A percentile compares a stretch with the other conserved stretches of the same genome.
phyloP scores from a whole-genome alignment of 2,329 filamentous ascomycete genomes.

The Botrytis byssoidea region DNA sequence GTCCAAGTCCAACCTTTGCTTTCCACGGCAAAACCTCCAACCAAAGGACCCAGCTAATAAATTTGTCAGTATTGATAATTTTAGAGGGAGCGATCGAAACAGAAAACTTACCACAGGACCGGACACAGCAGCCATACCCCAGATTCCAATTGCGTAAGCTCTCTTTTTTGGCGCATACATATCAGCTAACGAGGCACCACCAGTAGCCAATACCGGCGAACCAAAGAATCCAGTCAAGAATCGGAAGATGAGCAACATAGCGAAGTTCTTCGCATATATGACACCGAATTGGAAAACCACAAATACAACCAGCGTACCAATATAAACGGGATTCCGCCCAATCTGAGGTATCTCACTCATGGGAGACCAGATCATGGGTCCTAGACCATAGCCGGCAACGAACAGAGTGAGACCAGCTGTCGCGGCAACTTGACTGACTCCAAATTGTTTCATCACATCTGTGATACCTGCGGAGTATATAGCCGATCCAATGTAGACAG shows the following conservation, averaged over 20 bases:
- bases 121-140: conserved; percentile 49
- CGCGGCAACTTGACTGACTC: conserved; percentile 51
- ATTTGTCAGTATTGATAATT: background rate
- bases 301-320: conserved; percentile 65
- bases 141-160: conserved; percentile 57
- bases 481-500: conserved; percentile 52
- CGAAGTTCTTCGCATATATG: conserved; percentile 50
- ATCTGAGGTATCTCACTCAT: conserved; percentile 64
- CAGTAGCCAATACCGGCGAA: conserved; percentile 60
- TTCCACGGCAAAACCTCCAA: conserved; percentile 58
- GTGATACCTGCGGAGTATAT: conserved; percentile 48
- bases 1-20: conserved; percentile 60
- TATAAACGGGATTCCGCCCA: conserved; percentile 66
- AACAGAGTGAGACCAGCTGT: conserved; percentile 60
- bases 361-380: conserved; percentile 64
- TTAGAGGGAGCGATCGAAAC: background rate
- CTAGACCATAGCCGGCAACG: conserved; percentile 60
- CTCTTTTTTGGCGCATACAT: conserved; percentile 51
- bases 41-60: conserved; percentile 52
- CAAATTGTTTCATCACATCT: conserved; percentile 53
- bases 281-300: conserved; percentile 53
- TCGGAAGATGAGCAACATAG: conserved; percentile 54
- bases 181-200: conserved; percentile 50
- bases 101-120: conserved; percentile 44
- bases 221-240: conserved; percentile 65